Base-by-base conservation (phyloP, 2,329 filamentous ascomycete species). In the Elsinoe batatas region DNA sequence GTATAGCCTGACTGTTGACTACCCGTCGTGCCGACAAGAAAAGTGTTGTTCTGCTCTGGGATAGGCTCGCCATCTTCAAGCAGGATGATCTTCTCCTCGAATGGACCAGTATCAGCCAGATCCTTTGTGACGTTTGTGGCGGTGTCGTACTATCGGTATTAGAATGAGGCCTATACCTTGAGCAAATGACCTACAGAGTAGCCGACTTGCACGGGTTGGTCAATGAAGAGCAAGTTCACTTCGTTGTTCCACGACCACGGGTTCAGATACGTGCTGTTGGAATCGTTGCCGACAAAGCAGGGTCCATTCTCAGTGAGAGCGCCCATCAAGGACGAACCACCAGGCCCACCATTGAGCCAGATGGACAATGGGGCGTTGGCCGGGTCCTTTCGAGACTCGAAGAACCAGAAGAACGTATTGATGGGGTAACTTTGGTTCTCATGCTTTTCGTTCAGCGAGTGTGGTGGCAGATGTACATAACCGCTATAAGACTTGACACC, bases 201-300 rank as follows among this genome's bases (percentile, higher is more conserved):
- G 0, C 80, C 80, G 7, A 79, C 75, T 58, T 80, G 75, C 3
- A 73, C 75, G 0, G 79, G 84, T 67, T 85, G 81, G 60, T 86
- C 82, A 53, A 87, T 75, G 65, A 81, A 87, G 7, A 87, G 74
- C 67, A 74, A 70, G 56, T 75, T 75, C 42, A 70, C 69, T 17
- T 46, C 37, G 26, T 79, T 79, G 60, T 84, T 84, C 79, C 81
- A 85, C 0, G 78, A 79, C 71, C 76, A 82, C 2, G 79, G 75
- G 61, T 83, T 85, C 5, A 73, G 56, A n/a, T 64, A 64, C 0
- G 71, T 74, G 0, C 69, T 69, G 58, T 79, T 80, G 0, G 76
- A 77, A 58, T 82, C 78, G 3, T 67, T 59, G 43, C 78, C 75
- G 32, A 83, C 71, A 12, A 61, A 66, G 62, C 81, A 84, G 1